Evolutionary conservation across 2,329 filamentous ascomycete species (phyloP).

Genomic region (Ophiostoma perfectum): DNA sequence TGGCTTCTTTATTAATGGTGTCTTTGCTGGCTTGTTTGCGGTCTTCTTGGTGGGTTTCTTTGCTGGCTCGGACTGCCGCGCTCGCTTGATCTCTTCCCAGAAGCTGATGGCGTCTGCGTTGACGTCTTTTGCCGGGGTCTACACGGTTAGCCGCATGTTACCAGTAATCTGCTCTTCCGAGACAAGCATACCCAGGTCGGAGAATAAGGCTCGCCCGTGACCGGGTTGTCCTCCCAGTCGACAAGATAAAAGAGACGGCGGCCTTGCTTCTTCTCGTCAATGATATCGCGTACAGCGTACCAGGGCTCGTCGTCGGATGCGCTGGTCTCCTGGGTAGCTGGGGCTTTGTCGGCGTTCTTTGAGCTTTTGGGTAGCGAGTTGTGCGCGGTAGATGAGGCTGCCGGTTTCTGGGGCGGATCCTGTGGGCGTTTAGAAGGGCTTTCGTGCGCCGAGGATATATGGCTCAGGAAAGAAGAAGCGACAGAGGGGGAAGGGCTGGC

Average conservation of each 20-base stretch:
- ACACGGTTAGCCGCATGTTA: neutral
- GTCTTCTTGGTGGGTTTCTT: neutral
- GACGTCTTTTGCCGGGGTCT: constrained; percentile 28
- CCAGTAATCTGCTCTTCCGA: neutral
- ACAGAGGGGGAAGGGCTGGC: neutral
- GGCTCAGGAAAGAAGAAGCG: neutral
- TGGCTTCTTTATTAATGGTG: neutral
- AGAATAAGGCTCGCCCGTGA: constrained; percentile 43
- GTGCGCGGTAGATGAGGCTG: neutral
- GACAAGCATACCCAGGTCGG: constrained; percentile 47
- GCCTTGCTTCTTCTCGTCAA: constrained; percentile 34
- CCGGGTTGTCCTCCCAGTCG: constrained; percentile 51
- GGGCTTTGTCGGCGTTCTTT: neutral
- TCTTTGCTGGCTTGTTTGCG: neutral
- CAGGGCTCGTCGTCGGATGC: constrained; percentile 23
- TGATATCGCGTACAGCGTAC: constrained; percentile 35
- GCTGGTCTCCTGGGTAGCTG: neutral
- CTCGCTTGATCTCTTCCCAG: constrained; percentile 29
- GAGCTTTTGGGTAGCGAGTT: neutral
- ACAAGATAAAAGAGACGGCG: constrained; percentile 44
- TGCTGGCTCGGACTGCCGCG: neutral
- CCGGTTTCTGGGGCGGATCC: neutral
- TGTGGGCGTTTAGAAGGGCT: neutral
- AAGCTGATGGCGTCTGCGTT: constrained; percentile 29
- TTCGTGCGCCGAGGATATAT: neutral